These are phyloP conservation scores for Yamadazyma takamatsuzukensis DNA, from an alignment of 805 yeast species.

Conservation along the genomic window DNA sequence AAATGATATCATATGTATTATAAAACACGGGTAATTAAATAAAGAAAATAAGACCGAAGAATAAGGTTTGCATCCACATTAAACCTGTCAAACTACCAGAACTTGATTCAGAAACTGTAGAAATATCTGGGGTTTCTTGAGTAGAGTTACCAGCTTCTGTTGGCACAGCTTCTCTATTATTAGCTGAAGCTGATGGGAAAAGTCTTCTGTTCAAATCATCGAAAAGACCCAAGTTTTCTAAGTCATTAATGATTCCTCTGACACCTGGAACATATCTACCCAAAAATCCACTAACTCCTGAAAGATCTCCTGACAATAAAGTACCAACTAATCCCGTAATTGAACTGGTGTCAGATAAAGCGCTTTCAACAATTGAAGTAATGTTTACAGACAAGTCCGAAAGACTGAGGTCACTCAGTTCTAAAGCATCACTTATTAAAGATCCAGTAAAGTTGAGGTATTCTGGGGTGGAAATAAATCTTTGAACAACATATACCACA, in stretches of 20 bases:
- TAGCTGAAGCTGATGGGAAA: slow-evolving; percentile 8
- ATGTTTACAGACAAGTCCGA: slow-evolving; percentile 20
- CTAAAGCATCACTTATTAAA: slow-evolving; percentile 24
- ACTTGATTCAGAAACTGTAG: slow-evolving; percentile 5
- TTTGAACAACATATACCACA: slow-evolving; percentile 33
- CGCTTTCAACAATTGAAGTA: slow-evolving; percentile 20
- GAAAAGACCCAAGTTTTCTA: slow-evolving; percentile 35
- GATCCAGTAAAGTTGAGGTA: slow-evolving; percentile 35
- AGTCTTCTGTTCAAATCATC: slow-evolving; percentile 33
- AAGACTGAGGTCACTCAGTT: slow-evolving; percentile 23
- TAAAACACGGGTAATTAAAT: too few species aligned
- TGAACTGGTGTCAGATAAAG: slow-evolving; percentile 18
- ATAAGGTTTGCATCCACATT: slow-evolving; percentile 16
- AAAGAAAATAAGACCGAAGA: slow-evolving; percentile 21
- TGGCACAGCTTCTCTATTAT: slow-evolving; percentile 6
- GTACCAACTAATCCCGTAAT: slow-evolving; percentile 18
- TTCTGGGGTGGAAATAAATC: slow-evolving; percentile 28
- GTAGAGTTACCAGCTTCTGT: slow-evolving; percentile 3
- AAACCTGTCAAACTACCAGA: slow-evolving; percentile 9
- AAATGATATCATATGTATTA: too few species aligned
- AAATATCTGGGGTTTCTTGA: slow-evolving; percentile 2
- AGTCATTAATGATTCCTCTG: slow-evolving; percentile 24
- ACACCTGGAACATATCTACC: slow-evolving; percentile 31
- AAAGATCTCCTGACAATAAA: slow-evolving; percentile 11
- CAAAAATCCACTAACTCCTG: slow-evolving; percentile 8